Base-by-base conservation (phyloP, 1,139 yeast genomes). In the Blastobotrys aristatus region DNA sequence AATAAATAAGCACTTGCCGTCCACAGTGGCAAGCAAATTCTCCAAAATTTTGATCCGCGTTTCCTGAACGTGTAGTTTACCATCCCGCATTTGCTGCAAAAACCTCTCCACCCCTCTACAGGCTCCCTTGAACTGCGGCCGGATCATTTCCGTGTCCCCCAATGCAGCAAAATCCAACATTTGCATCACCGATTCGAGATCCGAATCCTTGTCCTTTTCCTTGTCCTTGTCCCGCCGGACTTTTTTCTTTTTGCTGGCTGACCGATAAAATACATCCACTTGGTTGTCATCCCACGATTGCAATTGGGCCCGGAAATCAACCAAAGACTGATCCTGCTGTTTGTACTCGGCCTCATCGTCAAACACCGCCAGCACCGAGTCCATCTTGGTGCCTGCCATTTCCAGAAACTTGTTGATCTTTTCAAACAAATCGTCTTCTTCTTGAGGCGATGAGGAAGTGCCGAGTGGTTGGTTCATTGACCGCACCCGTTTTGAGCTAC, bases 21-120 rank as follows among this genome's bases (percentile, higher is more conserved):
- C 47, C 1, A 24, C 34, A 14, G 18, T 8, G 16, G 40, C 18
- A 2, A 48, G 31, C 21, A 48, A 22, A 11, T 14, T 30, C 11
- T 41, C 34, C 7, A 60, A 42, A 10, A 60, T 45, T 21, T 52
- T 53, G 7, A 57, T 36, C 11, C 86, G 72, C 0, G 77, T 64
- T 44, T 77, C 78, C 40, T 71, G 72, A 32, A 74, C 70, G 57
- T 79, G 82, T 24, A 64, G 60, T 4, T 58, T 56, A 1, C 66
- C 51, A 1, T 49, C 48, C 47, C 72, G 72, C 8, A 76, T 50
- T 0, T 52, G 47, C 1, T 58, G 41, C 11, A 79, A 53, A 42
- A 74, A 67, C 4, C 55, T 50, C 4, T 55, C 55, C 1, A 74
- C 56, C 2, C 55, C 47, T 27, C 57, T 60, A 4, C 61, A 43